Conservation (phyloP, 2,329 filamentous ascomycete genomes). For the Alternaria sp. region DNA sequence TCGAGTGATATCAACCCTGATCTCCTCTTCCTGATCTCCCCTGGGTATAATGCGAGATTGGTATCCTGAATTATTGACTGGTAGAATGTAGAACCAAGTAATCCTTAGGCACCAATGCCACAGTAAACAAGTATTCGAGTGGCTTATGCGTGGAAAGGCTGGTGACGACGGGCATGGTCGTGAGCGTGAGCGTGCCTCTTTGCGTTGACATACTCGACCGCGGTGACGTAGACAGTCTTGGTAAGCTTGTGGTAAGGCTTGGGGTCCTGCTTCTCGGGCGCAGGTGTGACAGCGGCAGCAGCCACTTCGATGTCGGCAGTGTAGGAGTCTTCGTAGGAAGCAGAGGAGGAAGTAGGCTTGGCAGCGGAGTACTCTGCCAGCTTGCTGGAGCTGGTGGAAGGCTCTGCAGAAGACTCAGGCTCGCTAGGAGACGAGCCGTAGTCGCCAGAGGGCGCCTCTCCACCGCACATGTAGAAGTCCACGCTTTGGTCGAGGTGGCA, state of each 20-base stretch:
- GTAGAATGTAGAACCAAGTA: conserved; percentile 27
- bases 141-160: conserved; percentile 42
- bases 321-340: conserved; percentile 12
- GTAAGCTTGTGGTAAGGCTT: conserved; percentile 10
- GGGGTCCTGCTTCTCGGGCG: conserved; percentile 15
- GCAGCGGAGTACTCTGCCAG: conserved; percentile 5
- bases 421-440: conserved; percentile 12
- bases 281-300: conserved; percentile 33
- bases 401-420: conserved; percentile 2
- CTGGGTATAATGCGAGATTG: conserved; percentile 39
- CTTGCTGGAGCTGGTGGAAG: conserved; percentile 4
- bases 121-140: conserved; percentile 21
- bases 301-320: conserved; percentile 21
- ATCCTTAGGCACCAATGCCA: conserved; percentile 27
- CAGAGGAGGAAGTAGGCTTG: conserved; percentile 15
- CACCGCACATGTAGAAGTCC: conserved; percentile 45
- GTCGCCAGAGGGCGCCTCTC: conserved; percentile 31
- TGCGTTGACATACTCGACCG: conserved; percentile 38
- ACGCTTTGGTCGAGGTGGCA: conserved; percentile 36
- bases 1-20: conserved; percentile 30
- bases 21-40: conserved; percentile 26
- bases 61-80: conserved; percentile 33
- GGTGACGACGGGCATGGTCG: conserved; percentile 36
- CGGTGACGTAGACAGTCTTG: conserved; percentile 44
- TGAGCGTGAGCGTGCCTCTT: conserved; percentile 46